Percentiles rank a stretch among this genome's conserved stretches.
Conservation (phyloP, 805 yeast genomes). For the Metschnikowia vanudenii region DNA sequence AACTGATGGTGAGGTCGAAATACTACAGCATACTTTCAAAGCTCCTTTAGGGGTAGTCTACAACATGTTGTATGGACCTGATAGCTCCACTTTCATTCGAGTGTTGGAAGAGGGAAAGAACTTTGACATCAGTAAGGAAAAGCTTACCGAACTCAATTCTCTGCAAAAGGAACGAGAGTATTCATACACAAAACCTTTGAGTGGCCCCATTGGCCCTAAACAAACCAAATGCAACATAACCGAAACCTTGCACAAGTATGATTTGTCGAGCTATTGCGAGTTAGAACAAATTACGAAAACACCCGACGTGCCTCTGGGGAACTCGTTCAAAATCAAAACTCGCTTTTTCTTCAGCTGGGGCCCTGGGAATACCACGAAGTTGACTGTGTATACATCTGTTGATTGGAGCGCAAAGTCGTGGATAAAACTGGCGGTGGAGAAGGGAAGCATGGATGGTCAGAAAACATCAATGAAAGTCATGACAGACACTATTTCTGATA, state of each 20-base stretch:
- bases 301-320: conserved; percentile 97
- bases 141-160: conserved; percentile 34
- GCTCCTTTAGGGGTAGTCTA: conserved; percentile 81
- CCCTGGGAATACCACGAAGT: conserved; percentile 53
- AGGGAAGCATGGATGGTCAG: conserved; percentile 81
- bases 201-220: conserved; percentile 87
- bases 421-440: conserved; percentile 87
- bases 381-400: conserved; percentile 64
- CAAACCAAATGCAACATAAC: conserved; percentile 70
- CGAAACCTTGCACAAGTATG: conserved; percentile 58
- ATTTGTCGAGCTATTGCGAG: conserved; percentile 53
- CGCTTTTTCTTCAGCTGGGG: conserved; percentile 77
- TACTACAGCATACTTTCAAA: conserved; percentile 48
- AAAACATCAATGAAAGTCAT: conserved; percentile 28
- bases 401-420: conserved; percentile 92
- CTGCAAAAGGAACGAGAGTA: conserved; percentile 50
- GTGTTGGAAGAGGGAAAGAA: conserved; percentile 33
- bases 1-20: conserved; percentile 49
- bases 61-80: conserved; percentile 65
- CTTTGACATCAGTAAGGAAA: conserved; percentile 25
- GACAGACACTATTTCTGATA: conserved; percentile 13
- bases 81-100: conserved; percentile 41
- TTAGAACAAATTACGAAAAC: conserved; percentile 67
- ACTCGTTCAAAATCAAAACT: conserved; percentile 71
- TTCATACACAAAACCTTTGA: conserved; percentile 70